Base-by-base conservation (phyloP, 2,329 filamentous ascomycete species). In the Pseudopyricularia javanii region DNA sequence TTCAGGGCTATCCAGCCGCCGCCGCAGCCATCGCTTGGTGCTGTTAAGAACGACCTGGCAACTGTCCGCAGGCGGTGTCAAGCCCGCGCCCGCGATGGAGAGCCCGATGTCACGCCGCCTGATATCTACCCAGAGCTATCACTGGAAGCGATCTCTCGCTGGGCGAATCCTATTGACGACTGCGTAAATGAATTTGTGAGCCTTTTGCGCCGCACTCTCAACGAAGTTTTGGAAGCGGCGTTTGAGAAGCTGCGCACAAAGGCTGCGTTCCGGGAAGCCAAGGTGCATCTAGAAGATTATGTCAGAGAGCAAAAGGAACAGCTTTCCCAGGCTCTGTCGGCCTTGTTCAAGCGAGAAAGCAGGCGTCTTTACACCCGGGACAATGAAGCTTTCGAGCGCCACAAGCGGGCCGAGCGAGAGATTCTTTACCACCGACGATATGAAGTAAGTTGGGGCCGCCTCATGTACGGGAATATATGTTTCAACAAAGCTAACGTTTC, bases 61-160 rank as follows among this genome's bases (percentile, higher is more conserved):
- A 45, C 40, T 8, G 40, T 45, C 3, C 40, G 40, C 20, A 45
- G 40, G 22, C 40, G 40, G 4, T 45, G 40, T 45, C 40, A 45
- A 15, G 40, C 40, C 7, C 40, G 40, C 14, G 40, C 40, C 15
- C 40, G 40, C 2, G 74, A 79, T 0, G 81, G 82, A 0, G 71
- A 82, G 58, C 80, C 80, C 0, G 74, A 76, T 7, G 71, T 81
- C 0, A 75, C 80, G 0, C 76, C 82, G 0, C 74, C 78, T 0
- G 76, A 79, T 35, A 80, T 85, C 0, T 80, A 83, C 22, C 75
- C 82, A 28, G 70, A 71, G 0, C 69, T 86, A 15, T 80, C 78
- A 47, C 68, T 72, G 15, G 66, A 76, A n/a, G 75, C 77, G 0
- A 75, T 86, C 1, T 61, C 64, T 7, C 74, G 78, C 1, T 88